Evolutionary conservation across 1,284 basidiomycete genomes (phyloP).

Genomic region (Melanopsichium pennsylvanicum): DNA sequence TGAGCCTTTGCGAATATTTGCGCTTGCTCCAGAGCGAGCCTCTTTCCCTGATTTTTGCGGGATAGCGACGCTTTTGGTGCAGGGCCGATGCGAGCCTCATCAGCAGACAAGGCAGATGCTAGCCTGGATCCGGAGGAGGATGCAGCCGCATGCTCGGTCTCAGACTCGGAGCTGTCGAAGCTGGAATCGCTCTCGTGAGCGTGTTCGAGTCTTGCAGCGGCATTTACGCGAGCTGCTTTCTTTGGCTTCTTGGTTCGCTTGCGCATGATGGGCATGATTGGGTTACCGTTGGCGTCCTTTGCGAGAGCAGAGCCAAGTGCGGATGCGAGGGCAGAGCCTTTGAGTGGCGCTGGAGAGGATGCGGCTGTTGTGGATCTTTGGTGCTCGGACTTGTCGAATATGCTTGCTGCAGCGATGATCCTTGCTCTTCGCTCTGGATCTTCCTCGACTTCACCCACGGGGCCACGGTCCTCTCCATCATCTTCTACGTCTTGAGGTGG

Average conservation of each 20-base stretch:
- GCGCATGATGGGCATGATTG: slow-evolving; percentile 46
- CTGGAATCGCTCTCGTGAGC: slow-evolving; percentile 42
- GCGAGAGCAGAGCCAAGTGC: slow-evolving; percentile 60
- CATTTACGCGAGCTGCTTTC: slow-evolving; percentile 29
- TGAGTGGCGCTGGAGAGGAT: slow-evolving; percentile 7
- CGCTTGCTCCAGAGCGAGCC: not conserved
- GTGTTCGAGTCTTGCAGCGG: slow-evolving; percentile 28
- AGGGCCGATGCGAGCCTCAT: slow-evolving; percentile 22
- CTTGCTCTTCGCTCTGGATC: slow-evolving; percentile 41
- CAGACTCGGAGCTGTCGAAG: slow-evolving; percentile 58
- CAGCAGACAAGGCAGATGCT: not conserved
- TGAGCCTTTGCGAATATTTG: too few relatives aligned
- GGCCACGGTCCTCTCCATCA: slow-evolving; percentile 30
- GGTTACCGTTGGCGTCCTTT: slow-evolving; percentile 52
- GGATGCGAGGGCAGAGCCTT: slow-evolving; percentile 27
- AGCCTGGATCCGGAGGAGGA: slow-evolving; percentile 8
- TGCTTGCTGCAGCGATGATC: slow-evolving; percentile 41
- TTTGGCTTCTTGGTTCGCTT: slow-evolving; percentile 45
- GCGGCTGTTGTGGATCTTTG: slow-evolving; percentile 1
- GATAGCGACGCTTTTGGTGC: slow-evolving; percentile 35
- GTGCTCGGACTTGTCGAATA: slow-evolving; percentile 35
- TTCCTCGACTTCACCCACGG: slow-evolving; percentile 41
- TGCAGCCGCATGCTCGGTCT: slow-evolving; percentile 15
- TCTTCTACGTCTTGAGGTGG: slow-evolving; percentile 36
- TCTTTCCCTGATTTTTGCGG: slow-evolving; percentile 34